Percentiles rank a stretch among this genome's conserved stretches.
These are phyloP conservation scores for Chimonanthus praecox DNA, from an alignment of 164 flowering plant genomes.

Conservation along the genomic window DNA sequence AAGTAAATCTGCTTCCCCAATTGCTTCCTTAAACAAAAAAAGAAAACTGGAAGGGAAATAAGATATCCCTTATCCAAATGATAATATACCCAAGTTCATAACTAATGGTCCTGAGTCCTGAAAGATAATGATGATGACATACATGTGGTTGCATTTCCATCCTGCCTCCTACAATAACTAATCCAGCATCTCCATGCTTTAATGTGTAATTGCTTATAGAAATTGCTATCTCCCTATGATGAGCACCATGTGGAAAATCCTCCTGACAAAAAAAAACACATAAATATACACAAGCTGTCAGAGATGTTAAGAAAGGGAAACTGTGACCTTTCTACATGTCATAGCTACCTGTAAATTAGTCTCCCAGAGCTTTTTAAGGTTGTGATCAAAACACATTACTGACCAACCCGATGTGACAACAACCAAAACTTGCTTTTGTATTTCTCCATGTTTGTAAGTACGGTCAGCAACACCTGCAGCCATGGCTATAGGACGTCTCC, in stretches of 20 bases:
- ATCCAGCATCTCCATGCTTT: constrained; percentile 90
- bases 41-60: no score
- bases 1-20: no score
- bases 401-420: constrained; percentile 97
- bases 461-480: constrained; percentile 83
- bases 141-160: constrained; percentile 97
- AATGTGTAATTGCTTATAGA: constrained; percentile 66
- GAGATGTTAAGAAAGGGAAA: background rate
- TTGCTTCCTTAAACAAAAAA: no score
- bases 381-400: constrained; percentile 95
- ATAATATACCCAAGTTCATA: background rate
- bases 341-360: constrained; percentile 63
- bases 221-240: constrained; percentile 53
- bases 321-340: background rate
- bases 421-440: constrained; percentile 79
- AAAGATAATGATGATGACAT: constrained; percentile 28
- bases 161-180: constrained; percentile 92
- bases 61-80: no score
- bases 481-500: constrained; percentile 96
- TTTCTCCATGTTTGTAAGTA: constrained; percentile 47
- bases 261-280: constrained; percentile 33
- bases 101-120: background rate
- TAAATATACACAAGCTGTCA: background rate
- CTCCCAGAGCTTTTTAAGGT: constrained; percentile 93
- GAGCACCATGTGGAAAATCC: constrained; percentile 74